Evolutionary conservation across 208 protist species (phyloP), one percentile per base, ranked within the genome.

Genomic region (Borovskyia barvae): DNA sequence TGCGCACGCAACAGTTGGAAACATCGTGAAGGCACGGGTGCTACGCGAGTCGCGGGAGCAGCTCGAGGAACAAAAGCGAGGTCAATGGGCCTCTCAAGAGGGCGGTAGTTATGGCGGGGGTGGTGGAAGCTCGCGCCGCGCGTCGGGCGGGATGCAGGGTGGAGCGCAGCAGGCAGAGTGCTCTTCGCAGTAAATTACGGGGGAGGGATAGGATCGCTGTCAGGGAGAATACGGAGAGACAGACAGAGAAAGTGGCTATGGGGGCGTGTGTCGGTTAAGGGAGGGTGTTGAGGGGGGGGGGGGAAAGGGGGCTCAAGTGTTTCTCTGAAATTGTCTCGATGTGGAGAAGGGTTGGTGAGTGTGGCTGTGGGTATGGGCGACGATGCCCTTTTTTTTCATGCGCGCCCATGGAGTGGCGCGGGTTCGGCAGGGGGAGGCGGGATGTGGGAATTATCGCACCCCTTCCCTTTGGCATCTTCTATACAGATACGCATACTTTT

Each of bases 1-100:
- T 20, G 47, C 47, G 3, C 50, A 77, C 17, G 74, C 67, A 2
- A 62, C 71, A 17, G 19, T 30, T n/a, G 83, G 82, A 0, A 91
- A 85, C 42, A 85, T 77, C 7, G 75, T 93, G 17, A 95, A 82
- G 61, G 89, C 75, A 3, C 68, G 74, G 17, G 82, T 93, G 25
- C 57, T 95, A 65, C 80, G 84, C n/a, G 83, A 92, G 60, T 80
- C 65, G 14, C 60, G 68, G 0, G 73, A 87, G 55, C 77, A 95
- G 59, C 53, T 95, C 14, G 85, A 93, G 42, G 78, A 92, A 42
- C 67, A 87, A 55, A 89, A 92, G 66, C 77, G 73, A 1, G 72
- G 73, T 1, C 65, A 78, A 15, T 95, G 89, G 85, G 72, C 71
- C 17, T 51, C 80, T 9, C 75, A 85, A 39, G 72, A 87, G 37